Conservation (phyloP, 2,329 filamentous ascomycete species). For the Pleurostoma richardsiae region DNA sequence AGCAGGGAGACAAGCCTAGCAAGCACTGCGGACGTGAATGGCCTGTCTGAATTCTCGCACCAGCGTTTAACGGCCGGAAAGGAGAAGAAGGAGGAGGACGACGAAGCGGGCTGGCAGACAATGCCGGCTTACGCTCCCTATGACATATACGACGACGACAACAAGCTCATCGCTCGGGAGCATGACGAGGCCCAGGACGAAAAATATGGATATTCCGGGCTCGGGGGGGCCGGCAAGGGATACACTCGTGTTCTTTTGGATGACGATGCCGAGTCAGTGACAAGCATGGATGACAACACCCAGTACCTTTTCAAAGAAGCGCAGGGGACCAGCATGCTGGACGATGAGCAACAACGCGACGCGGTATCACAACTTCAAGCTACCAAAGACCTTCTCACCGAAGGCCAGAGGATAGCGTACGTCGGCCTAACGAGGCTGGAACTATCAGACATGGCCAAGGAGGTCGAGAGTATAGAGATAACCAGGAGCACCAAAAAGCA, state of each 20-base stretch:
- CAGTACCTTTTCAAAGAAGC: constrained; percentile 86
- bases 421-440: constrained; percentile 83
- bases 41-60: constrained; percentile 86
- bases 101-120: constrained; percentile 77
- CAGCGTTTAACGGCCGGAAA: constrained; percentile 64
- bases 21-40: constrained; percentile 21
- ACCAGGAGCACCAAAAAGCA: constrained; percentile 67
- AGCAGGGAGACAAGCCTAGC: constrained; percentile 32
- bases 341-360: constrained; percentile 77
- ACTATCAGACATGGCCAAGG: constrained; percentile 70
- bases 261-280: constrained; percentile 89
- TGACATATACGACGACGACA: constrained; percentile 93
- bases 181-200: constrained; percentile 65
- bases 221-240: constrained; percentile 88
- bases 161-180: constrained; percentile 79
- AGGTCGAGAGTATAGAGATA: constrained; percentile 54
- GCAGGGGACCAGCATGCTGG: constrained; percentile 52
- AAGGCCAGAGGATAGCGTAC: constrained; percentile 93
- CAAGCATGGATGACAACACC: constrained; percentile 96
- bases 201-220: constrained; percentile 63
- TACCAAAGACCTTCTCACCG: constrained; percentile 90
- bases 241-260: constrained; percentile 95
- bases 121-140: constrained; percentile 94
- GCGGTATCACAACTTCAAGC: constrained; percentile 87
- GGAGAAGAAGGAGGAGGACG: constrained; percentile 47